Conservation (phyloP, 2,329 filamentous ascomycete genomes). For the Macrophomina phaseolina region DNA sequence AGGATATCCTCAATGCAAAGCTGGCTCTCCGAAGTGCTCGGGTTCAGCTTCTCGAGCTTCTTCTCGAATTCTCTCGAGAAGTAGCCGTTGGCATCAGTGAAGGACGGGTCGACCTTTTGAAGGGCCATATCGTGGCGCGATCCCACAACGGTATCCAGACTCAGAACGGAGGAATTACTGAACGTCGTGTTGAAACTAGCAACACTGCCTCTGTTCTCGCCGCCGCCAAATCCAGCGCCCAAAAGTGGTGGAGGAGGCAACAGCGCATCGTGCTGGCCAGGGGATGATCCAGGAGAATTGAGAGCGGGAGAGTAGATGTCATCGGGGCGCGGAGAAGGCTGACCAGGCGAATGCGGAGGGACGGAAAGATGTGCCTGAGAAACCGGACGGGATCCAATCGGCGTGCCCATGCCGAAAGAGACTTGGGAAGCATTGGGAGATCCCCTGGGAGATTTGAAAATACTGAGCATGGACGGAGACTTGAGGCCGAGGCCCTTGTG, state of each 20-base stretch:
- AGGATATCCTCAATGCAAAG: slow-evolving; percentile 71
- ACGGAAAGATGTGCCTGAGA: slow-evolving; percentile 7
- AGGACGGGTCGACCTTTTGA: slow-evolving; percentile 71
- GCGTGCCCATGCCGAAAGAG: slow-evolving; percentile 27
- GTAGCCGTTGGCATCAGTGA: slow-evolving; percentile 67
- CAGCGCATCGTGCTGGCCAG: background rate
- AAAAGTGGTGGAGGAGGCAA: slow-evolving; percentile 17
- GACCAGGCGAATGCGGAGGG: slow-evolving; percentile 2
- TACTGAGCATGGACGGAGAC: slow-evolving; percentile 11
- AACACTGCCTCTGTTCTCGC: slow-evolving; percentile 16
- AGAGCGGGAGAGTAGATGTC: slow-evolving; percentile 13
- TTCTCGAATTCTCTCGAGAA: slow-evolving; percentile 64
- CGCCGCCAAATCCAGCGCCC: background rate
- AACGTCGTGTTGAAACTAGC: slow-evolving; percentile 11
- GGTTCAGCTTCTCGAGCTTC: slow-evolving; percentile 61
- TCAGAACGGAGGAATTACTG: slow-evolving; percentile 47
- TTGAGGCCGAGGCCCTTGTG: slow-evolving; percentile 31
- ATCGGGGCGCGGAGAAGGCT: slow-evolving; percentile 13
- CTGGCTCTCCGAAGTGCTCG: slow-evolving; percentile 38
- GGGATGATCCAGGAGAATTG: slow-evolving; percentile 13
- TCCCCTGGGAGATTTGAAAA: slow-evolving; percentile 14
- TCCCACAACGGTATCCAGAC: slow-evolving; percentile 64
- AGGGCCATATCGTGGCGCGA: slow-evolving; percentile 56
- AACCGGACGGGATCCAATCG: slow-evolving; percentile 27
- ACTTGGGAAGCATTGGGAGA: slow-evolving; percentile 16